These are phyloP conservation scores for Polyporus tsugae DNA, from an alignment of 1,284 basidiomycete genomes.

Conservation along the genomic window DNA sequence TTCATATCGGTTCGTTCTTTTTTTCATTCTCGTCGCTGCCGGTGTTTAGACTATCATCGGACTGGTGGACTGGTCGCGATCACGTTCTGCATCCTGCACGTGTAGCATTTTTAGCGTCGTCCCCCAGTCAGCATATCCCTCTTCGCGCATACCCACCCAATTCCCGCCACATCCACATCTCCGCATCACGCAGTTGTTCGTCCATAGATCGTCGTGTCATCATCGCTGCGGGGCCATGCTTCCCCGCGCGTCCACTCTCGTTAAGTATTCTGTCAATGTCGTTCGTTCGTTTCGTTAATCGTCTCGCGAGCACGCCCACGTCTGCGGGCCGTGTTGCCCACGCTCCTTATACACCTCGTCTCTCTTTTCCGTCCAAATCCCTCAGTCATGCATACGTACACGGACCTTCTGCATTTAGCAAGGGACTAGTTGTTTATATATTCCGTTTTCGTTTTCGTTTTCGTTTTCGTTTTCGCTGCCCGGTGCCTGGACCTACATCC, in stretches of 20 bases:
- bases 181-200: constrained; percentile 4
- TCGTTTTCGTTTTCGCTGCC: constrained; percentile 7
- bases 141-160: constrained; percentile 12
- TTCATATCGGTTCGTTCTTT: not conserved
- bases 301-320: constrained; percentile 12
- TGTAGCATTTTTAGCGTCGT: constrained; percentile 16
- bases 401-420: constrained; percentile 16
- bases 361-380: not conserved
- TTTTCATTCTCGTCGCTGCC: not conserved
- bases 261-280: not conserved
- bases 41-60: constrained; percentile 22
- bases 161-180: constrained; percentile 2
- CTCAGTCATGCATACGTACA: not conserved
- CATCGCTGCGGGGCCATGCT: constrained; percentile 1
- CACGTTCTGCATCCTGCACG: constrained; percentile 6
- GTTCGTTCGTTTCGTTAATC: not conserved
- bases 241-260: constrained; percentile 18
- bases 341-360: constrained; percentile 14
- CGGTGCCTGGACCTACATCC: not conserved
- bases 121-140: constrained; percentile 16
- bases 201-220: not conserved
- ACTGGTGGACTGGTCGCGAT: constrained; percentile 19
- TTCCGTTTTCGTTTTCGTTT: too few species aligned
- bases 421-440: not conserved
- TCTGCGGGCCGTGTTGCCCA: constrained; percentile 18